Base-by-base conservation (phyloP, 371 early-diverging fungal species). In the Paramicrosporidium saccamoebae region DNA sequence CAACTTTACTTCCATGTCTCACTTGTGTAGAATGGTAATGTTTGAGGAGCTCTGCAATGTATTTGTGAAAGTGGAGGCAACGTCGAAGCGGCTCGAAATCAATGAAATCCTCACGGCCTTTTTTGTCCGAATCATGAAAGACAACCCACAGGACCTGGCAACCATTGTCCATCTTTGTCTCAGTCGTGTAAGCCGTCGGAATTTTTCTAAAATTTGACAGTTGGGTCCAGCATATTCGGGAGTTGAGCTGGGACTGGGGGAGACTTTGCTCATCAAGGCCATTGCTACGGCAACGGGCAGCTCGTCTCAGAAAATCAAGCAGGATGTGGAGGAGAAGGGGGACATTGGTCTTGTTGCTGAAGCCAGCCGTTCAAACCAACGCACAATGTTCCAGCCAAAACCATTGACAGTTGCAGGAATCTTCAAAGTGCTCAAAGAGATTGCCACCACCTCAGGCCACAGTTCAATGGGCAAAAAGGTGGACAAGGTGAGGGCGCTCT, bases 221-320 rank as follows among this genome's bases (percentile, higher is more conserved):
- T 46, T 88, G 14, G 66, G 74, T 14, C 88, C 94, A 0, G 82
- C 84, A 29, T 81, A 82, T 33, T 82, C 86, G 37, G 82, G 81
- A 5, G 45, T 81, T 12, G 95, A 96, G 39, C 51, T 96, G 15
- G 94, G 92, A 7, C 61, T 94, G 19, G 97, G 95, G 16, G 96
- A 94, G 33, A 58, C 65, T 5, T 39, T 84, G 2, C 42, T 96
- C 14, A 58, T 90, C 36, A 92, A 88, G 42, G 82, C 88, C 4
- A 64, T 96, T 26, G 86, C 72, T 3, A 40, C 63, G 16, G 64
- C 82, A 1, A 78, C 86, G 0, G 81, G 86, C 3, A 46, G 71
- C 10, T 52, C 57, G 13, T 39, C 54, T 22, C 44, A 52, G 8
- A 54, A 55, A 26, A 56, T 96, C 32, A 88, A 82, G 35, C 36